These are phyloP conservation scores for Calonectria hawksworthii DNA, from an alignment of 2,329 filamentous ascomycete genomes.

Conservation along the genomic window DNA sequence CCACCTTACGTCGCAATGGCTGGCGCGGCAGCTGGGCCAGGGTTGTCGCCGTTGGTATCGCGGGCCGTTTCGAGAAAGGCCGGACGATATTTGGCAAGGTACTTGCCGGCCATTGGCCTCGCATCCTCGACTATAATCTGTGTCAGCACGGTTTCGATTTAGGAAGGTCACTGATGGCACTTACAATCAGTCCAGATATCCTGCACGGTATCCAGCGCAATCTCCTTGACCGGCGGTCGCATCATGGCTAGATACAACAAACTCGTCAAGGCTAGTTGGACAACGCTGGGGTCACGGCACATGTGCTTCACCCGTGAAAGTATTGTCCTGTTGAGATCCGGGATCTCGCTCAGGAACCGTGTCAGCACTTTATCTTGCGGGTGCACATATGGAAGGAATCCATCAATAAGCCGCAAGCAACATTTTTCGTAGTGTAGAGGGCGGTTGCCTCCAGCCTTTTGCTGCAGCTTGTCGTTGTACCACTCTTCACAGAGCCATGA, in stretches of 20 bases:
- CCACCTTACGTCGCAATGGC: slow-evolving; percentile 43
- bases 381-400: slow-evolving; percentile 92
- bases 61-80: slow-evolving; percentile 58
- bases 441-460: slow-evolving; percentile 59
- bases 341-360: slow-evolving; percentile 92
- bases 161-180: slow-evolving; percentile 45
- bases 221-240: slow-evolving; percentile 73
- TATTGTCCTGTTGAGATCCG: slow-evolving; percentile 79
- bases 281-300: slow-evolving; percentile 76
- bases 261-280: slow-evolving; percentile 74
- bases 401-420: slow-evolving; percentile 85
- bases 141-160: slow-evolving; percentile 34
- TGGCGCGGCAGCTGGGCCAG: slow-evolving; percentile 40
- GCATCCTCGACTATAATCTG: slow-evolving; percentile 69
- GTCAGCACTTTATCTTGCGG: slow-evolving; percentile 91
- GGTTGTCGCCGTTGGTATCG: slow-evolving; percentile 39
- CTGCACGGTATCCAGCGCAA: slow-evolving; percentile 75
- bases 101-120: slow-evolving; percentile 73
- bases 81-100: slow-evolving; percentile 72
- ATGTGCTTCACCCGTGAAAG: slow-evolving; percentile 79
- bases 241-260: slow-evolving; percentile 77
- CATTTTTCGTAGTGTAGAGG: slow-evolving; percentile 83
- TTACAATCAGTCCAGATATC: slow-evolving; percentile 77
- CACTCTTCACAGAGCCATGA: slow-evolving; percentile 98
- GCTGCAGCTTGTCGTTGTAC: slow-evolving; percentile 83